phyloP scores from a whole-genome alignment of 805 yeast genomes.

The Kodamaea nitidulidarum region DNA sequence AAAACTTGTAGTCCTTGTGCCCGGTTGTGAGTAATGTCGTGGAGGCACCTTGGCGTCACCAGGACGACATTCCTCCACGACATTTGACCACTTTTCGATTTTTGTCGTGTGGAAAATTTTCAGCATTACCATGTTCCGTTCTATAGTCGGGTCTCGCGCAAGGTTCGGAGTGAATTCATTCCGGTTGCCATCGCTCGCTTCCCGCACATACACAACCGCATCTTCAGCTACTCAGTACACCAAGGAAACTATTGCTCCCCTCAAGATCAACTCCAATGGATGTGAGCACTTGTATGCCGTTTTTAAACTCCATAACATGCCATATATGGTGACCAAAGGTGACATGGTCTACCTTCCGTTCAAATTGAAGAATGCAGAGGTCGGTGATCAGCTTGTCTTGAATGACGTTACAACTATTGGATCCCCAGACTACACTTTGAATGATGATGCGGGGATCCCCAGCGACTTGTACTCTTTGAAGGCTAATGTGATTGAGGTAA shows the following conservation, averaged over 20 bases:
- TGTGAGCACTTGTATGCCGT: slow-evolving; percentile 67
- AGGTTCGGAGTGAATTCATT: slow-evolving; percentile 1
- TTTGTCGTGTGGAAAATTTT: slow-evolving; percentile 3
- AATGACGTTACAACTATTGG: slow-evolving; percentile 80
- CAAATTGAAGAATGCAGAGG: slow-evolving; percentile 65
- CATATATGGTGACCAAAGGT: slow-evolving; percentile 87
- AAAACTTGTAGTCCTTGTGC: too few species aligned
- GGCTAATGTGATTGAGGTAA: slow-evolving; percentile 83
- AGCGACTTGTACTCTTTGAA: slow-evolving; percentile 58
- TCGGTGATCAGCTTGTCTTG: slow-evolving; percentile 78
- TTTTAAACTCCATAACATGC: slow-evolving; percentile 74
- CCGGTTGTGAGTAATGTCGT: too few species aligned
- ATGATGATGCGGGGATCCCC: slow-evolving; percentile 36
- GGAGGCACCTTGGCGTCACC: background rate
- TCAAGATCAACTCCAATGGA: slow-evolving; percentile 60
- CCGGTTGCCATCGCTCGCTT: background rate
- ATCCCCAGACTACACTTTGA: slow-evolving; percentile 70
- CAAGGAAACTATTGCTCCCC: slow-evolving; percentile 49
- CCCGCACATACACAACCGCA: background rate
- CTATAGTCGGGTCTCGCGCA: background rate
- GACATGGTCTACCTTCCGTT: slow-evolving; percentile 80
- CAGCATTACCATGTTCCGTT: slow-evolving; percentile 2
- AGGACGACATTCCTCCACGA: background rate
- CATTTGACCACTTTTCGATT: background rate
- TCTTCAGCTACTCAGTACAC: background rate